Percentiles rank a stretch among this genome's conserved stretches.
phyloP scores from a whole-genome alignment of 2,329 filamentous ascomycete genomes.

The Cercospora beticola region DNA sequence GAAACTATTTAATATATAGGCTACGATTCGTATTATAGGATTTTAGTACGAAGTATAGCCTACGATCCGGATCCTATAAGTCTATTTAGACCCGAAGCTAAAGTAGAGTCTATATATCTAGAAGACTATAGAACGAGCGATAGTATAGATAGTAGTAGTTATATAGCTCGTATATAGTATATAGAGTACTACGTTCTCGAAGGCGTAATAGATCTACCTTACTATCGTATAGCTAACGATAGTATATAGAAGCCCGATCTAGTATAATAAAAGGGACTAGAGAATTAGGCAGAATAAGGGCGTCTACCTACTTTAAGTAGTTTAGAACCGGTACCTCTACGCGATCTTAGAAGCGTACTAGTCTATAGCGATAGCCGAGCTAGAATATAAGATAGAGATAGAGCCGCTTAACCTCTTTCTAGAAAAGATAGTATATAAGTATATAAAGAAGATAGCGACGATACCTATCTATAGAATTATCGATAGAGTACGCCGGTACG shows the following conservation, averaged over 20 bases:
- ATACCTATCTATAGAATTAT: background rate
- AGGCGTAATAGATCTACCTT: background rate
- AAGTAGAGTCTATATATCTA: background rate
- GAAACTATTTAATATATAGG: background rate
- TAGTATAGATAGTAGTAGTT: background rate
- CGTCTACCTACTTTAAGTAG: background rate
- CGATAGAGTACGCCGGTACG: background rate
- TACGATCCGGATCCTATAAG: background rate
- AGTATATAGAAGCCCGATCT: background rate
- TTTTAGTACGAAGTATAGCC: background rate
- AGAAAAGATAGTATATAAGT: background rate
- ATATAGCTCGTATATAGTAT: background rate
- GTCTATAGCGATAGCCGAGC: background rate
- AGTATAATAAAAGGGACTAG: background rate
- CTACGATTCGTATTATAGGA: background rate
- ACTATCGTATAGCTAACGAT: background rate
- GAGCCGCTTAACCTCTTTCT: background rate
- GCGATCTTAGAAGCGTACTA: background rate
- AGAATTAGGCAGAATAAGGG: background rate
- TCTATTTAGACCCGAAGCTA: background rate
- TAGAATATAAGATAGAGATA: background rate
- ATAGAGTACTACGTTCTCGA: background rate
- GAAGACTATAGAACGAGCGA: background rate
- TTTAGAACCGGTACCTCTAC: background rate
- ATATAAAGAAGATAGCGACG: background rate